These are phyloP conservation scores for Zopfia rhizophila DNA, from an alignment of 2,329 filamentous ascomycete species.

Conservation along the genomic window DNA sequence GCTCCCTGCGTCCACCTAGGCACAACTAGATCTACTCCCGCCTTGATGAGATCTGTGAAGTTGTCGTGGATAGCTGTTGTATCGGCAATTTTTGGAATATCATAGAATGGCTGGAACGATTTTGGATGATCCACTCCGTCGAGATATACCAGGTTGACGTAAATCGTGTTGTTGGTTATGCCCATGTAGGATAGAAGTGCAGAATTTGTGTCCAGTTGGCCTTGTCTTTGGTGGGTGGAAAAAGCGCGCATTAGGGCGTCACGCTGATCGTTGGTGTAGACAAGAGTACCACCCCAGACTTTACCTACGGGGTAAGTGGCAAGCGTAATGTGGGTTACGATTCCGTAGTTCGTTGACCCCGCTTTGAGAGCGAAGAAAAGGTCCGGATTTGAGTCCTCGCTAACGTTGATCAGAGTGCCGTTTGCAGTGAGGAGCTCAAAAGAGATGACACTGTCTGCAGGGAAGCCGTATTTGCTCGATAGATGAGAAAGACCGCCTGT, in stretches of 20 bases:
- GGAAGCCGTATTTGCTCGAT: constrained; percentile 53
- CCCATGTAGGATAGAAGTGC: constrained; percentile 9
- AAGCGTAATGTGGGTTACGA: constrained; percentile 3
- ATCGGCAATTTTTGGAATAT: constrained; percentile 2
- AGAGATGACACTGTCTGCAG: constrained; percentile 55
- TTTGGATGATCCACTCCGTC: constrained; percentile 4
- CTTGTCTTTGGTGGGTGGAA: constrained; percentile 7
- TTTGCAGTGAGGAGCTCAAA: constrained; percentile 57
- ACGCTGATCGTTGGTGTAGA: background rate
- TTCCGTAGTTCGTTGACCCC: constrained; percentile 52
- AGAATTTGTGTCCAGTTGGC: constrained; percentile 11
- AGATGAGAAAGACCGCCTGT: constrained; percentile 54
- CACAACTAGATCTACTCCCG: constrained; percentile 3
- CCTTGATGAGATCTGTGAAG: constrained; percentile 9
- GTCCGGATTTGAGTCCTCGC: constrained; percentile 46
- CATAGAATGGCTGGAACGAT: constrained; percentile 10
- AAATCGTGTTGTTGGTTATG: constrained; percentile 9
- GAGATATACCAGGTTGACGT: constrained; percentile 6
- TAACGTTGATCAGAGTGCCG: constrained; percentile 52
- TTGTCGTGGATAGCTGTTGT: constrained; percentile 3
- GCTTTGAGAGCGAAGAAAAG: constrained; percentile 53
- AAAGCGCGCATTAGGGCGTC: constrained; percentile 13
- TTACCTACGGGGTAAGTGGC: constrained; percentile 6
- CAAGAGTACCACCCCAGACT: constrained; percentile 4
- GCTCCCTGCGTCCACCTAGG: constrained; percentile 15